Conservation (phyloP, 2,329 filamentous ascomycete genomes). For the Clonostachys byssicola region DNA sequence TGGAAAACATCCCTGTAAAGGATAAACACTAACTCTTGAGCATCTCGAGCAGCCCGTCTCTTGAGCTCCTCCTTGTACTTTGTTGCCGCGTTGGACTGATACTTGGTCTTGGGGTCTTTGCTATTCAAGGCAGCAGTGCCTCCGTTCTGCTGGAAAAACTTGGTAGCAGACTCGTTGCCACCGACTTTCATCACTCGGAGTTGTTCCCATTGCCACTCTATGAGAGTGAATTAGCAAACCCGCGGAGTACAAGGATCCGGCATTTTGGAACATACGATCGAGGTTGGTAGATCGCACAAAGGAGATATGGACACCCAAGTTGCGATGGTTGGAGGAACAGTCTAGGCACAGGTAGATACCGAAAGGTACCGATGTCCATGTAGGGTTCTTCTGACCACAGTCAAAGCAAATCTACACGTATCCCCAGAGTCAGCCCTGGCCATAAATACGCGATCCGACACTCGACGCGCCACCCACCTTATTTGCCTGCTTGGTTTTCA, state of each 20-base stretch:
- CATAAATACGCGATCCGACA: not conserved
- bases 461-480: slow-evolving; percentile 57
- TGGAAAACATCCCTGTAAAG: not conserved
- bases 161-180: slow-evolving; percentile 95
- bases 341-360: slow-evolving; percentile 98
- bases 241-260: not conserved
- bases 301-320: slow-evolving; percentile 97
- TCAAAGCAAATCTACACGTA: slow-evolving; percentile 84
- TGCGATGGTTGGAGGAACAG: slow-evolving; percentile 94
- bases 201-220: slow-evolving; percentile 99
- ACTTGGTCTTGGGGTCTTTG: slow-evolving; percentile 97
- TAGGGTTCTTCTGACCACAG: slow-evolving; percentile 95
- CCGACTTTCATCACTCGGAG: slow-evolving; percentile 96
- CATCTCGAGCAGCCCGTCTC: slow-evolving; percentile 76
- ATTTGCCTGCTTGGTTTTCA: slow-evolving; percentile 92
- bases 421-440: slow-evolving; percentile 6
- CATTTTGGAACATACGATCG: slow-evolving; percentile 67
- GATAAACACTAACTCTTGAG: slow-evolving; percentile 65
- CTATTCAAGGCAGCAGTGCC: slow-evolving; percentile 90
- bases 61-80: slow-evolving; percentile 99
- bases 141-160: slow-evolving; percentile 96
- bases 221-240: no score
- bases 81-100: slow-evolving; percentile 84
- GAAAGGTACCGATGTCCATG: slow-evolving; percentile 95
- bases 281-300: slow-evolving; percentile 98